These are phyloP conservation scores for Trichophyton equinum DNA, from an alignment of 2,329 filamentous ascomycete species.

Conservation along the genomic window DNA sequence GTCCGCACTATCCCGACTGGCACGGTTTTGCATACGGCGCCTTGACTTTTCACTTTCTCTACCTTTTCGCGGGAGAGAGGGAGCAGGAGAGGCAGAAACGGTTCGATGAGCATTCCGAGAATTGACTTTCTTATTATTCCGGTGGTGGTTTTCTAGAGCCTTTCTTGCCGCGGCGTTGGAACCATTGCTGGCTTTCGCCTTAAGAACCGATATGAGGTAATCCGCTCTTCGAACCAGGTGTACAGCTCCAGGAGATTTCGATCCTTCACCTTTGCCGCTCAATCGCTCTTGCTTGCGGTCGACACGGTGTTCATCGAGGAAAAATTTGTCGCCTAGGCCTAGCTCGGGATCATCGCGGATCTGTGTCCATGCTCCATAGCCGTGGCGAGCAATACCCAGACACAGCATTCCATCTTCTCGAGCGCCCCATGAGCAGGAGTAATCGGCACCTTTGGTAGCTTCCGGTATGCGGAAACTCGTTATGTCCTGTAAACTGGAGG, in stretches of 20 bases:
- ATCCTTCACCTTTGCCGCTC: constrained; percentile 42
- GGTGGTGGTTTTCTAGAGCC: constrained; percentile 81
- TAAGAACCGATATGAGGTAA: constrained; percentile 87
- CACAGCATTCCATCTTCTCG: constrained; percentile 96
- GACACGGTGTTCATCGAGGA: constrained; percentile 93
- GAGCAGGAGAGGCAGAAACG: constrained; percentile 35
- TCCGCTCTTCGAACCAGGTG: constrained; percentile 90
- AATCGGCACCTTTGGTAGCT: constrained; percentile 82
- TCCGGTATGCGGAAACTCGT: constrained; percentile 76
- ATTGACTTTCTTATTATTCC: constrained; percentile 68
- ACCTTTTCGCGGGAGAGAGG: constrained; percentile 30
- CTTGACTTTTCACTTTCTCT: constrained; percentile 32
- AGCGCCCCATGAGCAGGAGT: constrained; percentile 82
- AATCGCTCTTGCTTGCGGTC: constrained; percentile 88
- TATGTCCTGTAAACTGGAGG: constrained; percentile 53
- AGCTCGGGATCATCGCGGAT: constrained; percentile 88
- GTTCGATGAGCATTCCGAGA: constrained; percentile 24
- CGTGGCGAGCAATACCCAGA: constrained; percentile 82
- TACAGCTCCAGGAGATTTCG: constrained; percentile 87
- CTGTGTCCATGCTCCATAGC: constrained; percentile 88
- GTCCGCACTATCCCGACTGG: constrained; percentile 31
- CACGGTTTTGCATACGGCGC: constrained; percentile 30
- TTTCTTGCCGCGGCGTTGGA: constrained; percentile 54
- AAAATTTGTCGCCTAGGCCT: constrained; percentile 79
- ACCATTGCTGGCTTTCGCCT: constrained; percentile 66